These are phyloP conservation scores for Ogataea salicorniae DNA, from an alignment of 805 yeast species.

Conservation along the genomic window DNA sequence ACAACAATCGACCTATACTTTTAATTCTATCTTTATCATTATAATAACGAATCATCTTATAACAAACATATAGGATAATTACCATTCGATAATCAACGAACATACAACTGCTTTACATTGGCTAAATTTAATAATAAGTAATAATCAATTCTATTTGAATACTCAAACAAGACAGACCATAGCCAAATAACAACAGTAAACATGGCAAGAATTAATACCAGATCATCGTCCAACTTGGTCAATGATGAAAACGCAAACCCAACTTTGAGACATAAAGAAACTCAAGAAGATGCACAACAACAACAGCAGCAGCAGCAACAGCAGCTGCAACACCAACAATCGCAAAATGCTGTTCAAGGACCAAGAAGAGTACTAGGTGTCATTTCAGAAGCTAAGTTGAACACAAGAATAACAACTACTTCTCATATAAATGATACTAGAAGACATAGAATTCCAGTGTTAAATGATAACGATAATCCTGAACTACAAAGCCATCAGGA, in stretches of 20 bases:
- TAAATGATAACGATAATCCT: background rate
- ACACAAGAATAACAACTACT: constrained; percentile 8
- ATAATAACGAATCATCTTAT: background rate
- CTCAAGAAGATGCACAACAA: constrained; percentile 1
- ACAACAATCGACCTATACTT: background rate
- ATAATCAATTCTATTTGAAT: background rate
- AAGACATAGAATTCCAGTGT: background rate
- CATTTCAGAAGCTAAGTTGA: constrained; percentile 23
- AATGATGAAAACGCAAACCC: constrained; percentile 24
- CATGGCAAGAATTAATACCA: constrained; percentile 18
- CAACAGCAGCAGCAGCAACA: background rate
- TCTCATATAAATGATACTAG: background rate
- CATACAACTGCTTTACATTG: background rate
- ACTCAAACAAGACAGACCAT: background rate
- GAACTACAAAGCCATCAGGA: background rate
- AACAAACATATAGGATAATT: too few relatives aligned
- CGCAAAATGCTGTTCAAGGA: constrained; percentile 1
- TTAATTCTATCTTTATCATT: background rate
- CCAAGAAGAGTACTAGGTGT: constrained; percentile 27
- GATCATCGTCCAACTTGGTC: constrained; percentile 8
- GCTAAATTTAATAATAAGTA: background rate
- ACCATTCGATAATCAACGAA: background rate
- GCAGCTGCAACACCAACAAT: constrained; percentile 4
- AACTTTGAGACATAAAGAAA: background rate
- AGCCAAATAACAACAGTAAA: background rate